Conservation (phyloP, 116 monocot genomes). For the Phalaenopsis hybrid region DNA sequence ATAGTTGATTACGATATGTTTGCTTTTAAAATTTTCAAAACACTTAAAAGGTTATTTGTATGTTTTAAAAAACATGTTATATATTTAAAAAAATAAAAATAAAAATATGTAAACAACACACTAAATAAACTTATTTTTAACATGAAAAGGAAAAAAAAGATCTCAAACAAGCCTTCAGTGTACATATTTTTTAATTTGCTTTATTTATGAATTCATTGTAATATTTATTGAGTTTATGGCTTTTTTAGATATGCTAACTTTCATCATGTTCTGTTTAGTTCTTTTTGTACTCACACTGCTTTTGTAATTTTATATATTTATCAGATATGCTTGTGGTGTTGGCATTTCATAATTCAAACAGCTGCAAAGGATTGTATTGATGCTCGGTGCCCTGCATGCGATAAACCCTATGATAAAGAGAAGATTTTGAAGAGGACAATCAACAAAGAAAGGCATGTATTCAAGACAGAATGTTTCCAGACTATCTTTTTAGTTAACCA, state of each 20-base stretch:
- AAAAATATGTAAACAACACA: too few species aligned
- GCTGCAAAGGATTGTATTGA: conserved; percentile 30
- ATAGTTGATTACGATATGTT: too few species aligned
- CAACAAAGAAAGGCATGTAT: conserved; percentile 31
- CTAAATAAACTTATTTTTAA: too few species aligned
- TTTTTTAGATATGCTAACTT: not conserved
- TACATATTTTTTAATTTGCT: not conserved
- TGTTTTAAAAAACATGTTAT: too few species aligned
- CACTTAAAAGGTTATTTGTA: too few species aligned
- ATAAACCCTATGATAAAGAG: conserved; percentile 38
- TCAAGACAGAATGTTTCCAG: not conserved
- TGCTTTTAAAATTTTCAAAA: too few species aligned
- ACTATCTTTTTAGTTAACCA: not conserved
- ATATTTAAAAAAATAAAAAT: too few species aligned
- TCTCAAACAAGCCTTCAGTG: too few species aligned
- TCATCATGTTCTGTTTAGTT: not conserved
- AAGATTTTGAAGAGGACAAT: conserved; percentile 30
- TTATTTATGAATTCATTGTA: not conserved
- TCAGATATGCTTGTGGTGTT: conserved; percentile 59
- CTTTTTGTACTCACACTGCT: not conserved
- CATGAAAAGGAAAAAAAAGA: too few species aligned
- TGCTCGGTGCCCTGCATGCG: conserved; percentile 48
- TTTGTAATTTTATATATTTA: not conserved
- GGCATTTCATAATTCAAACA: conserved; percentile 38
- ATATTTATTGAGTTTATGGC: not conserved